A percentile compares a stretch with the other conserved stretches of the same genome.
Conservation (phyloP, 805 yeast species). For the Wickerhamiella hasegawae region DNA sequence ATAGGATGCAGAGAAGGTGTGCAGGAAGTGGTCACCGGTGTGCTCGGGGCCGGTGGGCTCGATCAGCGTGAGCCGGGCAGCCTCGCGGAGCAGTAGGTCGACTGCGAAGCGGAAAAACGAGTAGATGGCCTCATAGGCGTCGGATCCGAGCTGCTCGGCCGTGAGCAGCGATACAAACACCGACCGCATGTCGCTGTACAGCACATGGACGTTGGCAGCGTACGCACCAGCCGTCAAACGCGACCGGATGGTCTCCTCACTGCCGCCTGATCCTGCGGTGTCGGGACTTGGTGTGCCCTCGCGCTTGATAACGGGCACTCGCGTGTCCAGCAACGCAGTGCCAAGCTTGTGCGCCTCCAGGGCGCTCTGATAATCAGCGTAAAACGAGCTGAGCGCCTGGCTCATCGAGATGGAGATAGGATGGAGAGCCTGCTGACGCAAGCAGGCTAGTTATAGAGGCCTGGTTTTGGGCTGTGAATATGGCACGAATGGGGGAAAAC, state of each 20-base stretch:
- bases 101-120: conserved; percentile 18
- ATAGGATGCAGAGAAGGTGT: conserved; percentile 14
- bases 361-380: conserved; percentile 2
- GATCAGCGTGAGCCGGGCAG: conserved; percentile 16
- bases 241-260: conserved; percentile 2
- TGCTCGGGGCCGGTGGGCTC: conserved; percentile 6
- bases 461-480: too few relatives aligned
- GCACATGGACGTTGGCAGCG: conserved; percentile 2
- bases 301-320: neutral
- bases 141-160: conserved; percentile 14
- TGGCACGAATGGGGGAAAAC: too few relatives aligned
- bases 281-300: too few relatives aligned
- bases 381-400: too few relatives aligned
- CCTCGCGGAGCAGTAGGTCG: conserved; percentile 22
- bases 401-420: too few relatives aligned
- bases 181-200: conserved; percentile 4
- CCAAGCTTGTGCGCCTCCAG: conserved; percentile 4
- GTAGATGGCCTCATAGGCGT: conserved; percentile 14
- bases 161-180: conserved; percentile 1
- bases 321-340: conserved; percentile 3
- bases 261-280: too few relatives aligned
- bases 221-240: conserved; percentile 1
- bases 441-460: too few relatives aligned
- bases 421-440: too few relatives aligned
- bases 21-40: conserved; percentile 13